Evolutionary conservation across 805 yeast genomes (phyloP).

Genomic region (Sugiyamaella marilandica): DNA sequence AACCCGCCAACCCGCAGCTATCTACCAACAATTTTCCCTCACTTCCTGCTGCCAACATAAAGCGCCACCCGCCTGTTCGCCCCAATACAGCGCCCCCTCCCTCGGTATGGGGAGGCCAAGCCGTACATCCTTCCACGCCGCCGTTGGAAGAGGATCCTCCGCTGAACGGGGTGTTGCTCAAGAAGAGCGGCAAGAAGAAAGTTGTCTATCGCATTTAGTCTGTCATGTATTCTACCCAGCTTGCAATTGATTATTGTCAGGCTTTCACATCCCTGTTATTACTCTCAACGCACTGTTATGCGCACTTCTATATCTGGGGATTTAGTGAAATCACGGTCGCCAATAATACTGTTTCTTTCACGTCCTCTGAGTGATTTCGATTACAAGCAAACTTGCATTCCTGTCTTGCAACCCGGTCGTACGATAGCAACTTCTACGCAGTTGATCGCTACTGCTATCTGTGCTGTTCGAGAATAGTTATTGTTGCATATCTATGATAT

Average conservation of each 20-base stretch:
- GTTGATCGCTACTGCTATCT: too few species aligned
- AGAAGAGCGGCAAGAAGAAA: conserved; percentile 49
- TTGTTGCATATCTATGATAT: too few species aligned
- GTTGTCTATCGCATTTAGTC: conserved; percentile 38
- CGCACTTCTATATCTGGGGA: too few species aligned
- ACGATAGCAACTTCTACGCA: too few species aligned
- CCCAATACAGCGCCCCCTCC: conserved; percentile 29
- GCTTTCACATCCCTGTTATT: background rate
- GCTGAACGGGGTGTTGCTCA: conserved; percentile 16
- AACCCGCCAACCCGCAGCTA: conserved; percentile 6
- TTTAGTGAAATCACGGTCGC: too few species aligned
- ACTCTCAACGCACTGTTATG: too few species aligned
- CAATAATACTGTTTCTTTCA: too few species aligned
- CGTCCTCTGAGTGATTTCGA: too few species aligned
- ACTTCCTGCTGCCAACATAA: conserved; percentile 34
- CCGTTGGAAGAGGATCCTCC: conserved; percentile 4
- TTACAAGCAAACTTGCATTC: too few species aligned
- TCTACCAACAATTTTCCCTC: conserved; percentile 44
- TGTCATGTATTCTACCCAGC: background rate
- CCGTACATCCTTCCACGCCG: background rate
- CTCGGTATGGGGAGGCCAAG: conserved; percentile 15
- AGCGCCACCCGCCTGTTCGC: conserved; percentile 34
- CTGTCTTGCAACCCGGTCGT: too few species aligned
- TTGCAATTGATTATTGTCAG: background rate
- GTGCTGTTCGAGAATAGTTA: too few species aligned